Evolutionary conservation across 805 yeast species (phyloP).

Genomic region (Candida silvicultrix): DNA sequence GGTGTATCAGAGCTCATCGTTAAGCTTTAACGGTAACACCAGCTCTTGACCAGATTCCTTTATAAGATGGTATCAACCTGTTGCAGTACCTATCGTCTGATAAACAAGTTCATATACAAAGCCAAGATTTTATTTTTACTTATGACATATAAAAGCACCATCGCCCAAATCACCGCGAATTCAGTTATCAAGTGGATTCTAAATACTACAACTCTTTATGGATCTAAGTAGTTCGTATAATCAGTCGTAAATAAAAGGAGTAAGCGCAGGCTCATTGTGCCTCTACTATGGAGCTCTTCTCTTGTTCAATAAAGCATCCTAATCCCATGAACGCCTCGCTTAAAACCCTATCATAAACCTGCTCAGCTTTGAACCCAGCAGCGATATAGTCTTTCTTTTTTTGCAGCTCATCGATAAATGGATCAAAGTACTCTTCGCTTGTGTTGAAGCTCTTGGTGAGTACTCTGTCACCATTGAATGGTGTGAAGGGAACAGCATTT

Average conservation of each 20-base stretch:
- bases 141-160: too few species aligned
- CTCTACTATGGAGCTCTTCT: constrained; percentile 28
- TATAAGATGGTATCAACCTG: too few species aligned
- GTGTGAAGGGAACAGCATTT: constrained; percentile 70
- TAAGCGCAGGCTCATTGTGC: not conserved
- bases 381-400: constrained; percentile 67
- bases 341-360: constrained; percentile 68
- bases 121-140: too few species aligned
- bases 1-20: not conserved
- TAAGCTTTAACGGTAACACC: too few species aligned
- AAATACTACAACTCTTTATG: too few species aligned
- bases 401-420: constrained; percentile 47
- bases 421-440: constrained; percentile 50
- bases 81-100: too few species aligned
- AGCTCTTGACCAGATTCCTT: too few species aligned
- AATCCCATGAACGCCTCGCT: constrained; percentile 89
- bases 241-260: too few species aligned
- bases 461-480: constrained; percentile 87
- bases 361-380: constrained; percentile 73
- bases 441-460: constrained; percentile 42
- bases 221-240: too few species aligned
- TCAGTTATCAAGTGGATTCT: too few species aligned
- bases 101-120: too few species aligned
- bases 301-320: constrained; percentile 70
- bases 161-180: too few species aligned